Evolutionary conservation across 83 land plant species (phyloP), one percentile per base, ranked within the genome.

Genomic region (Thuja plicata): DNA sequence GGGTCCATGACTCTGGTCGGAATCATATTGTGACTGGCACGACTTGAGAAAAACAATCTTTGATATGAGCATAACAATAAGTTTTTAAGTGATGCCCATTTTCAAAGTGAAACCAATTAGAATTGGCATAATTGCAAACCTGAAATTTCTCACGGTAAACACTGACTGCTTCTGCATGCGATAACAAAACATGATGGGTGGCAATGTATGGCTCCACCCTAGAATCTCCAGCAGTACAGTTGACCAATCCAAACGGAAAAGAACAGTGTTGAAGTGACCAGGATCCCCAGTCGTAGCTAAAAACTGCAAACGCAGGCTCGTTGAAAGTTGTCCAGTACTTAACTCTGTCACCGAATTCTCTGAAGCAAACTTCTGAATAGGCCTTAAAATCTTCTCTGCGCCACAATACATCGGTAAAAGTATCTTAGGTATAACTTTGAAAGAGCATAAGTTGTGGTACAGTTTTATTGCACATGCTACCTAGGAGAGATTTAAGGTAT

Each of bases 321-420:
- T 89, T 90, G 27, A 93, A 85, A 30, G 94, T 93, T 85, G 91
- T 90, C 94, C 94, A 93, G 48, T 93, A 79, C 54, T 89, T 77
- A 62, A 93, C 94, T 40, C 94, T 82, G 55, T 93, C 94, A 40
- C 93, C 93, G 82, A 93, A 93, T 50, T 90, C 87, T 52, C 41
- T 74, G 85, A 93, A 93, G 81, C 93, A 93, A 32, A 89, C 91
- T 35, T 93, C 93, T 71, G 93, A 86, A 85, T 90, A 91, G 16
- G 86, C 90, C 66, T 54, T 89, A 86, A 91, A 93, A 74, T 91
- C 89, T 43, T 89, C 91, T 76, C 93, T 93, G 90, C 74, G 45
- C 37, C 78, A 32, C 16, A 74, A 74, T 1, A 32, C 37, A 32
- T 34, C 11, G 32, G 32, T 74, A 9, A 30, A 32, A 74, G 37